Evolutionary conservation across 2,329 filamentous ascomycete genomes (phyloP).

Genomic region (Emmonsia crescens): DNA sequence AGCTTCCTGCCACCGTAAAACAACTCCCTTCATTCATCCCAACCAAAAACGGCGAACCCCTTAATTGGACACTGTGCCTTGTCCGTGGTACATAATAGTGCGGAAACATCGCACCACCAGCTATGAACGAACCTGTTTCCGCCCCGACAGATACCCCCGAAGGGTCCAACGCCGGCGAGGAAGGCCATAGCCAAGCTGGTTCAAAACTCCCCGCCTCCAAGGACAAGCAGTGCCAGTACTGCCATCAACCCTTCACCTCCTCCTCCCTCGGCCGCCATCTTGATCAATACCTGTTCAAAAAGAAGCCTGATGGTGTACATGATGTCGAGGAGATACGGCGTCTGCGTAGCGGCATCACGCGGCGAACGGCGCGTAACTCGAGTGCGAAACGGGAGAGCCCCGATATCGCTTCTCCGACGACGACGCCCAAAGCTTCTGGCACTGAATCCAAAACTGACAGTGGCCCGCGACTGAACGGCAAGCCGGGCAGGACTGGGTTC

Average conservation of each 20-base stretch:
- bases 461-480: slow-evolving; percentile 25
- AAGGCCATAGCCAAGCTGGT: slow-evolving; percentile 9
- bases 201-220: slow-evolving; percentile 49
- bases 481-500: slow-evolving; percentile 25
- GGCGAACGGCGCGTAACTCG: slow-evolving; percentile 65
- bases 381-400: slow-evolving; percentile 47
- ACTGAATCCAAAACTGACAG: background rate
- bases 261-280: slow-evolving; percentile 88
- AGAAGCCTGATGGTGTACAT: slow-evolving; percentile 88
- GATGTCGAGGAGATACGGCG: slow-evolving; percentile 81
- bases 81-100: background rate
- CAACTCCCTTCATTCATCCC: background rate
- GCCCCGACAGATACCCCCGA: slow-evolving; percentile 7
- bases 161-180: slow-evolving; percentile 4
- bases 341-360: slow-evolving; percentile 73
- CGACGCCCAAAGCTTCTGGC: slow-evolving; percentile 17
- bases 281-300: slow-evolving; percentile 86
- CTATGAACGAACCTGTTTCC: slow-evolving; percentile 6
- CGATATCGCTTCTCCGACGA: slow-evolving; percentile 43
- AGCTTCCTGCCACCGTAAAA: background rate
- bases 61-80: background rate
- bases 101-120: background rate
- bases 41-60: background rate
- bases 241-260: slow-evolving; percentile 80
- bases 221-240: slow-evolving; percentile 82